A percentile compares a stretch with the other conserved stretches of the same genome.
phyloP scores from a whole-genome alignment of 2,329 filamentous ascomycete species.

The Aaosphaeria arxii region DNA sequence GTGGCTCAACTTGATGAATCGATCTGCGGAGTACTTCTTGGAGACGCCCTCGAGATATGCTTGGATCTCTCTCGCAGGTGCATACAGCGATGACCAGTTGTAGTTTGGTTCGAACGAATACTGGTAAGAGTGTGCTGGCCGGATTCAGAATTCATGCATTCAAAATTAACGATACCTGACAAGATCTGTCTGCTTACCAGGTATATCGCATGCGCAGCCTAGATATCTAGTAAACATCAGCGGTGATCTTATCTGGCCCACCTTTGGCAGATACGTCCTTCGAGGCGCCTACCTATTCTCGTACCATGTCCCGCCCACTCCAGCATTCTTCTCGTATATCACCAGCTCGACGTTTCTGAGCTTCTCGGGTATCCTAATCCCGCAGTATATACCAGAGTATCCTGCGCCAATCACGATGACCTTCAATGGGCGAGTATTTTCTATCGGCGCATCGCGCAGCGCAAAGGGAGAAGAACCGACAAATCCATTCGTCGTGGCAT shows the following conservation, averaged over 20 bases:
- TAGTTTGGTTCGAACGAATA: constrained; percentile 43
- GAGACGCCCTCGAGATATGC: constrained; percentile 33
- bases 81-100: constrained; percentile 41
- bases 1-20: constrained; percentile 37
- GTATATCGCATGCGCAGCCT: constrained; percentile 44
- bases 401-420: constrained; percentile 46
- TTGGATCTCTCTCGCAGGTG: constrained; percentile 38
- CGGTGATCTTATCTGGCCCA: not conserved
- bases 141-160: not conserved
- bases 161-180: too few species aligned
- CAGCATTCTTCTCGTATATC: constrained; percentile 45
- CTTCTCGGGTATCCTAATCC: constrained; percentile 43
- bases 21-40: constrained; percentile 35
- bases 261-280: too few species aligned
- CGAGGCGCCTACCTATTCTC: constrained; percentile 26
- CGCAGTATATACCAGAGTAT: constrained; percentile 44
- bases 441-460: constrained; percentile 39
- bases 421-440: constrained; percentile 41
- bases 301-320: constrained; percentile 40
- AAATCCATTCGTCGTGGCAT: constrained; percentile 10
- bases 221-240: constrained; percentile 29
- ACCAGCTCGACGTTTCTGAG: constrained; percentile 38
- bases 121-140: constrained; percentile 40
- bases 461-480: constrained; percentile 14
- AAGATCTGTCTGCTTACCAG: constrained; percentile 14